Conservation (phyloP, 2,329 filamentous ascomycete species). For the Arthrobotrys pseudoclavata region DNA sequence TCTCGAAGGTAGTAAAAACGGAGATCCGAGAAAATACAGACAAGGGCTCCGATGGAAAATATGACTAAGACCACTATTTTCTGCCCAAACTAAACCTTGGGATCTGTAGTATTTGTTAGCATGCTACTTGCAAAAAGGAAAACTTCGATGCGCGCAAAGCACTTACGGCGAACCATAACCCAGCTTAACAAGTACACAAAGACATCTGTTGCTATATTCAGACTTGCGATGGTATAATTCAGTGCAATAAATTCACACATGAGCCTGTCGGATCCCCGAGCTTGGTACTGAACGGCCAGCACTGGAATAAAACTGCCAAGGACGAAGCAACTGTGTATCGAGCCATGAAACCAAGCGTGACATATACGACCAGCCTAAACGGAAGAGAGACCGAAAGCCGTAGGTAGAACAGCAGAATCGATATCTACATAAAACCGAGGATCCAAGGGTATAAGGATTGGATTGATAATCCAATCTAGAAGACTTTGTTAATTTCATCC, state of each 20-base stretch:
- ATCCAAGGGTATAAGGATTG: constrained; percentile 53
- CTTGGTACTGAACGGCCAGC: constrained; percentile 42
- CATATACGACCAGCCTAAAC: constrained; percentile 45
- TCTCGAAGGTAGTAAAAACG: constrained; percentile 39
- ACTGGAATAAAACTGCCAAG: constrained; percentile 48
- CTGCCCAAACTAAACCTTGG: constrained; percentile 41
- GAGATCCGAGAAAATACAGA: constrained; percentile 45
- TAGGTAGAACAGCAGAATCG: constrained; percentile 48
- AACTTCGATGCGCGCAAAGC: neutral
- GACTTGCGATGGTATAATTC: constrained; percentile 49
- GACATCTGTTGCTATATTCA: constrained; percentile 54
- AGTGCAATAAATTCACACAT: constrained; percentile 44
- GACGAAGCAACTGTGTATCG: constrained; percentile 40
- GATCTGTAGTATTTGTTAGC: constrained; percentile 36
- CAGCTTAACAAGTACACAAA: constrained; percentile 51
- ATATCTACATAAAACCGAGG: constrained; percentile 52
- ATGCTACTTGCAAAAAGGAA: neutral
- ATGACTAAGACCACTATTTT: constrained; percentile 43
- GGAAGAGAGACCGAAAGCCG: constrained; percentile 42
- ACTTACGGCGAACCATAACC: constrained; percentile 53
- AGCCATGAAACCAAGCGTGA: constrained; percentile 36
- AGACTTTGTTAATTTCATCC: neutral
- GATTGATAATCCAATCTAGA: constrained; percentile 34
- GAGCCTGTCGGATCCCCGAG: constrained; percentile 26
- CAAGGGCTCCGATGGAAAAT: constrained; percentile 47